Conservation (phyloP, 2,329 filamentous ascomycete species). For the Pseudogymnoascus sp. region DNA sequence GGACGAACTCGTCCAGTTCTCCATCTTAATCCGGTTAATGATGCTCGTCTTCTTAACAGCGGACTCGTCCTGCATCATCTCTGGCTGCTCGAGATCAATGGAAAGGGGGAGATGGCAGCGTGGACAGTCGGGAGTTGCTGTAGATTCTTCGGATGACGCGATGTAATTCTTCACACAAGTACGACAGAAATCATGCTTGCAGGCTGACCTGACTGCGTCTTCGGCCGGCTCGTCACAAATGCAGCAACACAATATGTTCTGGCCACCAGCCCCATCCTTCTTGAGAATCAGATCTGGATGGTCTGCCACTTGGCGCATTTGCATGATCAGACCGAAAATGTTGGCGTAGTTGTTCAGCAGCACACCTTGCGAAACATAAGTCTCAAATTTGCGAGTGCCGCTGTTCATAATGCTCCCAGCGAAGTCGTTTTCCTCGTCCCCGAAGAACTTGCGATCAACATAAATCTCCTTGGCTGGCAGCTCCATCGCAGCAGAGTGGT, state of each 20-base stretch:
- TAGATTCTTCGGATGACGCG: constrained; percentile 61
- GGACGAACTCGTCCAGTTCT: constrained; percentile 95
- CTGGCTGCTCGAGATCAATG: constrained; percentile 91
- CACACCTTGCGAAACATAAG: constrained; percentile 88
- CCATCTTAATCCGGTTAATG: constrained; percentile 98
- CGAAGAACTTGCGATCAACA: constrained; percentile 92
- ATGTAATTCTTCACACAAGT: constrained; percentile 75
- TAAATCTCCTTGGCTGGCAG: constrained; percentile 90
- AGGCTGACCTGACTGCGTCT: constrained; percentile 85
- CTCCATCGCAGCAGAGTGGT: constrained; percentile 92
- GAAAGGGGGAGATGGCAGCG: constrained; percentile 82
- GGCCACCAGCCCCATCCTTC: constrained; percentile 76
- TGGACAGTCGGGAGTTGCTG: constrained; percentile 66
- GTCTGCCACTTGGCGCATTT: constrained; percentile 96
- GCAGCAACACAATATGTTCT: constrained; percentile 85
- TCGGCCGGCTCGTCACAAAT: constrained; percentile 96
- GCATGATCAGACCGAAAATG: constrained; percentile 98
- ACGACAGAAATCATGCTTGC: constrained; percentile 88
- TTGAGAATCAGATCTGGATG: constrained; percentile 91
- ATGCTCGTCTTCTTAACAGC: constrained; percentile 91
- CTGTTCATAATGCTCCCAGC: constrained; percentile 94
- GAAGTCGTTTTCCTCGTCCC: constrained; percentile 92
- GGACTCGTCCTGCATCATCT: constrained; percentile 85
- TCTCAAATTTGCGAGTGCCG: constrained; percentile 82
- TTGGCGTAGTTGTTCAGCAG: constrained; percentile 98